Conservation (phyloP, 805 yeast species). For the Suhomyces sp. region DNA sequence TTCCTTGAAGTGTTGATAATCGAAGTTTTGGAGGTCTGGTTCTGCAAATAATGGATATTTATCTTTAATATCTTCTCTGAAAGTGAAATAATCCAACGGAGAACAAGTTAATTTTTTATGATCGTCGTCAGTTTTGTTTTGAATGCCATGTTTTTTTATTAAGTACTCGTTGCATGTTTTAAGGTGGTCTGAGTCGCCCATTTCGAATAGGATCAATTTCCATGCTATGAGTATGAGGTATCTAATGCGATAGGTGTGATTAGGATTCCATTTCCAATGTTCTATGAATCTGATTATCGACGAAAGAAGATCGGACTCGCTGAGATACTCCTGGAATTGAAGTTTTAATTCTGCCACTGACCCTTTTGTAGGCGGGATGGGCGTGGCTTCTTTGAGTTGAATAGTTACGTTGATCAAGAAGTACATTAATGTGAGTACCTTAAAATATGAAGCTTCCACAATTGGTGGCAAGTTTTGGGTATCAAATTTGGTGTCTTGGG, state of each 20-base stretch:
- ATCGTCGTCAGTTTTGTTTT: constrained; percentile 21
- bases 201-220: constrained; percentile 54
- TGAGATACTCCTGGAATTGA: constrained; percentile 20
- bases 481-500: background rate
- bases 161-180: constrained; percentile 48
- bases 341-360: no score
- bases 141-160: constrained; percentile 38
- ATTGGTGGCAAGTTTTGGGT: background rate
- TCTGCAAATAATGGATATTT: constrained; percentile 73
- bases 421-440: constrained; percentile 35
- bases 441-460: constrained; percentile 19
- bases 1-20: constrained; percentile 16
- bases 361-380: no score
- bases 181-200: constrained; percentile 55
- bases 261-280: constrained; percentile 61
- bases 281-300: constrained; percentile 53
- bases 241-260: constrained; percentile 47
- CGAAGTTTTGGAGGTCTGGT: constrained; percentile 28
- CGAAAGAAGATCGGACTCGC: constrained; percentile 40
- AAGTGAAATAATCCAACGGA: constrained; percentile 82
- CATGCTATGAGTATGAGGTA: constrained; percentile 54
- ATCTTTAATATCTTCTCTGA: constrained; percentile 68
- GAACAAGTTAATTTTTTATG: constrained; percentile 51
- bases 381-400: background rate
- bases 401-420: constrained; percentile 29